phyloP scores from a whole-genome alignment of 2,329 filamentous ascomycete genomes.

The Cordyceps javanica region DNA sequence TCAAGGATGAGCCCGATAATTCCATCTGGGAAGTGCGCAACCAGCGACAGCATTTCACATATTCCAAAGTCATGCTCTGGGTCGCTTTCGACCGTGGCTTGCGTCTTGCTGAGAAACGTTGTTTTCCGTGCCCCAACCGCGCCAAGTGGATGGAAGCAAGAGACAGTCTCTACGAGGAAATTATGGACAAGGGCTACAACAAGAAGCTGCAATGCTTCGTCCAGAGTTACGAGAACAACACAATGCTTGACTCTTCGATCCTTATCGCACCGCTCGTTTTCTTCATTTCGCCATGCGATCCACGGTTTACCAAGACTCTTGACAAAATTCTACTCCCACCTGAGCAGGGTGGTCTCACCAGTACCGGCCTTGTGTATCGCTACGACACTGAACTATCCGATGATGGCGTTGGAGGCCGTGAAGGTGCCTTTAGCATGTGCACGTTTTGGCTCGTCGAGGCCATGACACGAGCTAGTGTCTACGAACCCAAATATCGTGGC shows the following conservation, averaged over 20 bases:
- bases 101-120: conserved; percentile 67
- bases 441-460: conserved; percentile 80
- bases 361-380: conserved; percentile 67
- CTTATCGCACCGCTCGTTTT: conserved; percentile 74
- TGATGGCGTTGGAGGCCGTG: conserved; percentile 66
- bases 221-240: conserved; percentile 68
- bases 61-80: conserved; percentile 81
- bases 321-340: conserved; percentile 65
- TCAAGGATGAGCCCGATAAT: conserved; percentile 66
- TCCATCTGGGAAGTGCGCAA: conserved; percentile 79
- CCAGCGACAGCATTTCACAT: conserved; percentile 69
- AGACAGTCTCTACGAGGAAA: conserved; percentile 65
- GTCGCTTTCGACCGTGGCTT: conserved; percentile 72
- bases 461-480: conserved; percentile 60
- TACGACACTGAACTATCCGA: conserved; percentile 65
- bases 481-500: conserved; percentile 58
- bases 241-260: conserved; percentile 66
- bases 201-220: conserved; percentile 62
- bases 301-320: conserved; percentile 65
- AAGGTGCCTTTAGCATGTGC: conserved; percentile 76
- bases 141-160: conserved; percentile 58
- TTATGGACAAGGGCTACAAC: conserved; percentile 75
- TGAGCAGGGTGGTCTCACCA: conserved; percentile 70
- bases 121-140: conserved; percentile 67
- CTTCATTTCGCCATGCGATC: conserved; percentile 72